Evolutionary conservation across 306 rosid species (phyloP), one percentile per base, ranked within the genome.

Genomic region (Lathyrus sativus): DNA sequence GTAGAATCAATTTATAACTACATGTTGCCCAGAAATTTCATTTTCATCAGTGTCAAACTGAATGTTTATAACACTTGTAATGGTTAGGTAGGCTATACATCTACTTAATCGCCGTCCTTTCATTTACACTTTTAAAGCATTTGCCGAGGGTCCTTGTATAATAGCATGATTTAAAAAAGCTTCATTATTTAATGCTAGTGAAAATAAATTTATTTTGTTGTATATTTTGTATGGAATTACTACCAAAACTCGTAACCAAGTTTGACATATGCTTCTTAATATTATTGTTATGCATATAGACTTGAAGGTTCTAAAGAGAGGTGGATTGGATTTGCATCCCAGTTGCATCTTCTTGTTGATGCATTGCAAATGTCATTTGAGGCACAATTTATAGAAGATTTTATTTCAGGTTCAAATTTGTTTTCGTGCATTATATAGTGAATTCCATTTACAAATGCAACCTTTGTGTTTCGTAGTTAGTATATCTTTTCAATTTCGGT

Each of bases 371-470:
- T 79, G 88, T 90, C 99, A 67, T 93, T 93, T 48, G 81, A 84
- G 77, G 99, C 95, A 73, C 90, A 84, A 33, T 93, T 93, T 82
- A 70, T 93, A 74, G 97, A 93, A 85, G 97, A 93, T 86, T 93
- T 93, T 79, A 89, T 88, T 69, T 93, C 99, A 88, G 96, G 99
- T 90, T 77, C 6, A 78, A 74, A 77, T 72, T 75, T 42, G 54
- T 72, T 67, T 55, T 6, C 31, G 76, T 55, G 46, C 63, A 71
- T 43, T 44, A 35, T 64, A 19, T 57, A 62, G 19, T 35, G 45
- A 15, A 28, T 38, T 74, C 48, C 22, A 42, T 44, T 68, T 78
- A 49, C 62, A 54, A 57, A 24, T 50, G 73, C 71, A 41, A 62
- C 65, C 58, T 76, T 76, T 44, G 62, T 54, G 77, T 71, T 75